These are phyloP conservation scores for Cutaneotrichosporon sp. DNA, from an alignment of 1,284 basidiomycete species.

Conservation along the genomic window DNA sequence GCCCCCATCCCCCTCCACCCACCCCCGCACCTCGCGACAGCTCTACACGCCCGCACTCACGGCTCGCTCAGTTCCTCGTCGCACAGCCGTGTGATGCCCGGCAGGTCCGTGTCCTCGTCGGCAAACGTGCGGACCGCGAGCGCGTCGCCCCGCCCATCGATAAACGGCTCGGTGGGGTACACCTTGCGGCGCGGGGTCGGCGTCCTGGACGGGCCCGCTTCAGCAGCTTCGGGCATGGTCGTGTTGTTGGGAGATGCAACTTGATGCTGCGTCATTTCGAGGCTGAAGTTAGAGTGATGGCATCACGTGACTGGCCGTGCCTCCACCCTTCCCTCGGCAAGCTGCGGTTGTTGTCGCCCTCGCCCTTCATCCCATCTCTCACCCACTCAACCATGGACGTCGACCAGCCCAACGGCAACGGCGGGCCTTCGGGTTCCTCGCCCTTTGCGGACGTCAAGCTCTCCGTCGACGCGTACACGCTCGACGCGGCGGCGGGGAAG, in stretches of 20 bases:
- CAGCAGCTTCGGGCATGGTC: background rate
- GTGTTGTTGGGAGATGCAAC: slow-evolving; percentile 7
- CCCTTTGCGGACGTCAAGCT: slow-evolving; percentile 28
- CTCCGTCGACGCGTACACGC: slow-evolving; percentile 36
- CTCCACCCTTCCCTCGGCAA: background rate
- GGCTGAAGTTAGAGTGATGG: background rate
- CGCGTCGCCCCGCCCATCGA: slow-evolving; percentile 25
- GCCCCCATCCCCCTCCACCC: background rate
- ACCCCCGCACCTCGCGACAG: too few relatives aligned
- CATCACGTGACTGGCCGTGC: background rate
- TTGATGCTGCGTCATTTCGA: background rate
- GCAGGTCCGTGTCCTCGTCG: slow-evolving; percentile 67
- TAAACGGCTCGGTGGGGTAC: slow-evolving; percentile 14
- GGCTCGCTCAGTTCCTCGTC: slow-evolving; percentile 92
- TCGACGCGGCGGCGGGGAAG: slow-evolving; percentile 33
- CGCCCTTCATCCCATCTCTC: too few relatives aligned
- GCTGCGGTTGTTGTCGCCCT: slow-evolving; percentile 3
- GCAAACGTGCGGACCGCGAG: slow-evolving; percentile 39
- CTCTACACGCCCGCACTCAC: slow-evolving; percentile 66
- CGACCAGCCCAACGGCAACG: background rate
- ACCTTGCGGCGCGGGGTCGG: background rate
- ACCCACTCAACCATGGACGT: slow-evolving; percentile 18
- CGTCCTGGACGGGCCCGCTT: background rate
- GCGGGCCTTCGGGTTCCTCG: background rate
- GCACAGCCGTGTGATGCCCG: slow-evolving; percentile 79